Percentiles rank a stretch among this genome's conserved stretches.
phyloP scores from a whole-genome alignment of 1,284 basidiomycete genomes.

The Ceratobasidium sp. region DNA sequence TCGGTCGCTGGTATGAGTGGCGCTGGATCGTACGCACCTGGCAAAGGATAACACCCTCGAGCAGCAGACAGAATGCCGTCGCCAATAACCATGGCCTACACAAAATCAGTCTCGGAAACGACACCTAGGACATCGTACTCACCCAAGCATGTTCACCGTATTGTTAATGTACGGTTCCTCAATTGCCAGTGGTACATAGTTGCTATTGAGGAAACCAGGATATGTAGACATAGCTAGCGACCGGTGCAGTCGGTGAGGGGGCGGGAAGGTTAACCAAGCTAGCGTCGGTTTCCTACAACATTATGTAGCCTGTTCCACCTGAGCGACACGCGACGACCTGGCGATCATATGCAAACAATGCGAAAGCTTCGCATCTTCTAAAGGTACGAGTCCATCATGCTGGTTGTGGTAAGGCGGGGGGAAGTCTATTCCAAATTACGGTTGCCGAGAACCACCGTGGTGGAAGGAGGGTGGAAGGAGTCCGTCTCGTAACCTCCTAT shows the following conservation, averaged over 20 bases:
- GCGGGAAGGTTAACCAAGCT: neutral
- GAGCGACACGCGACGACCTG: neutral
- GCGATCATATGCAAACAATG: conserved; percentile 1
- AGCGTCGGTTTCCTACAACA: no score
- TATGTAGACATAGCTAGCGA: conserved; percentile 28
- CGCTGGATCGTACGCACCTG: neutral
- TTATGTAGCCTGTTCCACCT: neutral
- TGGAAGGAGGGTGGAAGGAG: no score
- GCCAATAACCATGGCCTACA: conserved; percentile 34
- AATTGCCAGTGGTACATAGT: neutral
- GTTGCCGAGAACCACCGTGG: no score
- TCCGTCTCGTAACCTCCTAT: no score
- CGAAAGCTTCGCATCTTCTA: neutral
- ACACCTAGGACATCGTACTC: neutral
- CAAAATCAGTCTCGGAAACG: neutral
- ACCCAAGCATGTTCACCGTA: conserved; percentile 25
- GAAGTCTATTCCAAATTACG: no score
- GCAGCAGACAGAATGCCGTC: conserved; percentile 24
- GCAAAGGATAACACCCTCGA: conserved; percentile 29
- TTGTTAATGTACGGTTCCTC: conserved; percentile 39
- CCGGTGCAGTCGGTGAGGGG: no score
- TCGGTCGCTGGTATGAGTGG: neutral
- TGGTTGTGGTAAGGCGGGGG: no score
- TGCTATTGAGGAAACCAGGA: conserved; percentile 35
- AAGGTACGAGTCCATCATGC: no score